Conservation (phyloP, 2,329 filamentous ascomycete species). For the Microdochium bolleyi region DNA sequence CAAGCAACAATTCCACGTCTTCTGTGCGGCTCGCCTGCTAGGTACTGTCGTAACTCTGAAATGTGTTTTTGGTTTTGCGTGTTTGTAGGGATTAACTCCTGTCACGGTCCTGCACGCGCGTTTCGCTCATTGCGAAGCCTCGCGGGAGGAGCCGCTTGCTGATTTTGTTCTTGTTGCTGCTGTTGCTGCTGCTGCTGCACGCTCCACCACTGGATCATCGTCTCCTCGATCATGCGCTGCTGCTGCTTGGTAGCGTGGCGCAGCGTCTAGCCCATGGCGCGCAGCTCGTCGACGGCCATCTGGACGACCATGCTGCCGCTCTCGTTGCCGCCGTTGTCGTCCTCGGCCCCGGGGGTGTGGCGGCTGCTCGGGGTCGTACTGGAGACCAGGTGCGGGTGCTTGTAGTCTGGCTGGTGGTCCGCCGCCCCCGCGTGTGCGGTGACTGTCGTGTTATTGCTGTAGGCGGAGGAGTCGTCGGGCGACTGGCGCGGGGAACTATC, state of each 20-base stretch:
- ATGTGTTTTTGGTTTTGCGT: too few species aligned
- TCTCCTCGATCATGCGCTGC: background rate
- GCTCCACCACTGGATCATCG: background rate
- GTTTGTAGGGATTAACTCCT: too few species aligned
- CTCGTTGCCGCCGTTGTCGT: too few species aligned
- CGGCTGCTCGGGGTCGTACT: too few species aligned
- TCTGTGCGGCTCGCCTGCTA: too few species aligned
- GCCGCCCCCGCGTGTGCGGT: background rate
- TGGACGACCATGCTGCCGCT: background rate
- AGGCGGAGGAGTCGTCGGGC: background rate
- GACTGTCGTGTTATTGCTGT: background rate
- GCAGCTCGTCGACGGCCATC: background rate
- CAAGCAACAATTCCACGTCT: too few species aligned
- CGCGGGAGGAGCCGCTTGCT: too few species aligned
- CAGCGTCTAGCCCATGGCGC: background rate
- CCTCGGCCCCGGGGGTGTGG: background rate
- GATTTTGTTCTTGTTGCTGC: background rate
- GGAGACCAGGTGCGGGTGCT: background rate
- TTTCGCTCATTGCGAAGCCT: too few species aligned
- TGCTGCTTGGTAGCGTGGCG: background rate
- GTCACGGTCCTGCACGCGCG: too few species aligned
- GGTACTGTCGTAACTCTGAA: too few species aligned
- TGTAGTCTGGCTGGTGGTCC: background rate
- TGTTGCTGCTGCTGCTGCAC: background rate
- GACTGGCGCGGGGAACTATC: background rate